These are phyloP conservation scores for Mortierella sp. DNA, from an alignment of 371 early-diverging fungal genomes.

Conservation along the genomic window DNA sequence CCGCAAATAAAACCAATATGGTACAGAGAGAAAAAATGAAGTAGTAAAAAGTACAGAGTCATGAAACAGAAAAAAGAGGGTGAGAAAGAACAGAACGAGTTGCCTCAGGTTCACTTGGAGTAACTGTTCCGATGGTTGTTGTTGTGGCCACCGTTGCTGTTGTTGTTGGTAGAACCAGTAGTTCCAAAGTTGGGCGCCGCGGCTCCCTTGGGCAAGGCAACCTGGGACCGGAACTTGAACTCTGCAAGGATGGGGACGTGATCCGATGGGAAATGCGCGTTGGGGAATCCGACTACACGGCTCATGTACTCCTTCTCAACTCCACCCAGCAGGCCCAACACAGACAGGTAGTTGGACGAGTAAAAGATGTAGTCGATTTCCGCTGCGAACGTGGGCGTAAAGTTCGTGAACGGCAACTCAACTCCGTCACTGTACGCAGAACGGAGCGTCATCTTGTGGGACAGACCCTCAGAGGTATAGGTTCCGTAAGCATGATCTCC, in stretches of 20 bases:
- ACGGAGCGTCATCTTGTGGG: slow-evolving; percentile 84
- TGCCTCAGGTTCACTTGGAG: slow-evolving; percentile 6
- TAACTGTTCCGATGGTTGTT: slow-evolving; percentile 11
- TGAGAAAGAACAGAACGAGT: neutral
- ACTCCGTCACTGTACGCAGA: slow-evolving; percentile 84
- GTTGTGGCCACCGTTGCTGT: slow-evolving; percentile 11
- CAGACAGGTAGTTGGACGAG: slow-evolving; percentile 78
- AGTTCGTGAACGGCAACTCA: slow-evolving; percentile 95
- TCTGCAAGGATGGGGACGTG: slow-evolving; percentile 64
- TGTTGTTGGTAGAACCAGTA: slow-evolving; percentile 16
- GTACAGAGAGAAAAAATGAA: slow-evolving; percentile 1
- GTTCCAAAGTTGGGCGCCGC: slow-evolving; percentile 49
- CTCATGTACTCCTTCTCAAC: slow-evolving; percentile 87
- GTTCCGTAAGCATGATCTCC: slow-evolving; percentile 85
- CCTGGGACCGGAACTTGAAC: slow-evolving; percentile 45
- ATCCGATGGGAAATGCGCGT: slow-evolving; percentile 94
- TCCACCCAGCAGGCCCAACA: slow-evolving; percentile 88
- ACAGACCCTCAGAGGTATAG: slow-evolving; percentile 87
- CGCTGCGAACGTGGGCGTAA: slow-evolving; percentile 91
- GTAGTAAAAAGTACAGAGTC: slow-evolving; percentile 1
- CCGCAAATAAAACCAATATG: slow-evolving; percentile 9
- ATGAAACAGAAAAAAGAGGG: neutral
- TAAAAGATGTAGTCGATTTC: slow-evolving; percentile 99
- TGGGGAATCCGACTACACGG: slow-evolving; percentile 95
- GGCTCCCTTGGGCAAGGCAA: slow-evolving; percentile 19